Conservation (phyloP, 2,329 filamentous ascomycete genomes). For the Bimuria novae-zelandiae region DNA sequence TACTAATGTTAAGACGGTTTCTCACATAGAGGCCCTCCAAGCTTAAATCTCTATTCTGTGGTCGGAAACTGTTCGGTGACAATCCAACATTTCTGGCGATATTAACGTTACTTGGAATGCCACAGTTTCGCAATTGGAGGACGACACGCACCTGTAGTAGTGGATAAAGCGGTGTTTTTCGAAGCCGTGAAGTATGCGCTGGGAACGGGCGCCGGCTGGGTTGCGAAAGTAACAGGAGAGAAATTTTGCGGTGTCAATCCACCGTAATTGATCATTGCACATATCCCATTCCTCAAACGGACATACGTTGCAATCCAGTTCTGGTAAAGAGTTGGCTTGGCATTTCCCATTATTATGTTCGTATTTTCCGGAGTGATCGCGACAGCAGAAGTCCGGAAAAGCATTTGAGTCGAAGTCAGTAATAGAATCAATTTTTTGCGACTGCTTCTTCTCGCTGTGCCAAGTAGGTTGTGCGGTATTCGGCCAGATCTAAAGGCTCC, state of each 20-base stretch:
- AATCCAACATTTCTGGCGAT: not conserved
- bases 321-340: not conserved
- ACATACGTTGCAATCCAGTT: not conserved
- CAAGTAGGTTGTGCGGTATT: not conserved
- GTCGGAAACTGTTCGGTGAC: not conserved
- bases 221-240: constrained; percentile 8
- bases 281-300: constrained; percentile 1
- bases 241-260: not conserved
- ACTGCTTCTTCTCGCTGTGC: not conserved
- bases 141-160: not conserved
- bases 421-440: not conserved
- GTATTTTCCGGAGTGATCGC: not conserved
- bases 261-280: constrained; percentile 2
- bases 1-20: not conserved
- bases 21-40: not conserved
- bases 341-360: not conserved
- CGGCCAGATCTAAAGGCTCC: constrained; percentile 2
- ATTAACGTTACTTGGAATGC: not conserved
- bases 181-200: constrained; percentile 1
- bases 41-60: not conserved
- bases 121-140: not conserved
- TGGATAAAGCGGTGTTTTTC: not conserved
- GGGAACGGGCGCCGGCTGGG: not conserved
- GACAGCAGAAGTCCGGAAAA: not conserved
- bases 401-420: not conserved